A percentile compares a stretch with the other conserved stretches of the same genome.
These are phyloP conservation scores for Gnetum montanum DNA, from an alignment of 75 land plant species.

Conservation along the genomic window DNA sequence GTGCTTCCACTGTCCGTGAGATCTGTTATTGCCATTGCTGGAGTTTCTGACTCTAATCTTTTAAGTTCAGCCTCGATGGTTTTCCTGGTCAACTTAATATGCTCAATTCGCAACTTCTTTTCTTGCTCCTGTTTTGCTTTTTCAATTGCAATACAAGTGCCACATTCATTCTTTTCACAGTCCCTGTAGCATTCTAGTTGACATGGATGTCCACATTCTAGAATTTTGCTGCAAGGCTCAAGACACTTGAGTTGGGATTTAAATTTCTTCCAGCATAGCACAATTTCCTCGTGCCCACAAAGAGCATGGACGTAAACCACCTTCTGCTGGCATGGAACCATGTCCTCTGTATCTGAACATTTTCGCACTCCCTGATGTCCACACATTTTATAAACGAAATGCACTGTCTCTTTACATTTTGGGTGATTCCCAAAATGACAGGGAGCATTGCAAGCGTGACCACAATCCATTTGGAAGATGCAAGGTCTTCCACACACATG, in stretches of 20 bases:
- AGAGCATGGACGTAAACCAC: too few species aligned
- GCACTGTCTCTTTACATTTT: background rate
- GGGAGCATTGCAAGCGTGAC: constrained; percentile 7
- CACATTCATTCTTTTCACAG: too few species aligned
- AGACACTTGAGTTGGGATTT: too few species aligned
- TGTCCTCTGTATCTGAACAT: too few species aligned
- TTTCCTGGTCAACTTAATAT: background rate
- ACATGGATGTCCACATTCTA: too few species aligned
- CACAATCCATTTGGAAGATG: background rate
- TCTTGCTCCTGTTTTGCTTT: background rate
- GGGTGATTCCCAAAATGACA: constrained; percentile 15
- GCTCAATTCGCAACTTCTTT: background rate
- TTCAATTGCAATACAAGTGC: background rate
- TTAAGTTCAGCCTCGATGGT: background rate
- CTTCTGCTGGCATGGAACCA: too few species aligned
- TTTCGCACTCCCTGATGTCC: constrained; percentile 6
- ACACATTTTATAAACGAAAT: background rate
- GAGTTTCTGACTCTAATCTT: background rate
- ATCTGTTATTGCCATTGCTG: background rate
- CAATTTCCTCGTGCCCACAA: too few species aligned
- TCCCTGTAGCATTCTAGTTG: too few species aligned
- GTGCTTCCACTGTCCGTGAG: background rate
- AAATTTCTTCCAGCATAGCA: too few species aligned
- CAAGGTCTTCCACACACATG: constrained; percentile 12
- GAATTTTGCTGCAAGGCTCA: too few species aligned